Base-by-base conservation (phyloP, 2,329 filamentous ascomycete species). In the Pseudovirgaria hyperparasitica region DNA sequence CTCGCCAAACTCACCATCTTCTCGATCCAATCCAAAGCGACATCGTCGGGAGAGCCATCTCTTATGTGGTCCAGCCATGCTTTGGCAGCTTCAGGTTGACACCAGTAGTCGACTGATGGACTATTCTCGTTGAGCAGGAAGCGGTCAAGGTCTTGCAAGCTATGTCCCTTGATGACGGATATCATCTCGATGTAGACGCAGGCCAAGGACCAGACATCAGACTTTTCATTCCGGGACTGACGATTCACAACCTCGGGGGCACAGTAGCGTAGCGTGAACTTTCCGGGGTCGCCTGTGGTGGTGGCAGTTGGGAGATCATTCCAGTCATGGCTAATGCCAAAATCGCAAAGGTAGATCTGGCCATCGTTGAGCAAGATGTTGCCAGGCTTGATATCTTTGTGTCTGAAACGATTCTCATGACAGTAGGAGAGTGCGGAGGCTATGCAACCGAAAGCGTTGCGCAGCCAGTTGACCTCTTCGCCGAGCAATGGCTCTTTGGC, bases 381-480 rank as follows among this genome's bases (percentile, higher is more conserved):
- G 2, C 6, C 19, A 5, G 40, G 40, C 22, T 42, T 42, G 24
- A 42, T 42, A 18, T 40, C 38, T 14, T 40, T 12, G 20, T 41
- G 33, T 5, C 25, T 33, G 4, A 41, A 24, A 4, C 27, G 24
- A n/a, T 30, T 14, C 4, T 7, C 5, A 23, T 42, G 40, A 23
- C 41, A 30, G 16, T 35, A 37, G 2, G 22, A 29, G 5, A 40
- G 23, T 2, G 38, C 37, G 9, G 38, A 40, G 9, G 31, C 26
- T 6, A 42, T 19, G 17, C 36, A 40, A 8, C 16, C 10, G 19
- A 33, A 38, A n/a, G n/a, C n/a, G n/a, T n/a, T n/a, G n/a, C 23
- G 13, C 7, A 36, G 9, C 15, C 15, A 31, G 9, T 6, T 5
- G 15, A 29, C n/a, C 9, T 35, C 29, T 25, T 19, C 17, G 9